A percentile compares a stretch with the other conserved stretches of the same genome.
phyloP scores from a whole-genome alignment of 1,284 basidiomycete species.

The Agaricales sp. region DNA sequence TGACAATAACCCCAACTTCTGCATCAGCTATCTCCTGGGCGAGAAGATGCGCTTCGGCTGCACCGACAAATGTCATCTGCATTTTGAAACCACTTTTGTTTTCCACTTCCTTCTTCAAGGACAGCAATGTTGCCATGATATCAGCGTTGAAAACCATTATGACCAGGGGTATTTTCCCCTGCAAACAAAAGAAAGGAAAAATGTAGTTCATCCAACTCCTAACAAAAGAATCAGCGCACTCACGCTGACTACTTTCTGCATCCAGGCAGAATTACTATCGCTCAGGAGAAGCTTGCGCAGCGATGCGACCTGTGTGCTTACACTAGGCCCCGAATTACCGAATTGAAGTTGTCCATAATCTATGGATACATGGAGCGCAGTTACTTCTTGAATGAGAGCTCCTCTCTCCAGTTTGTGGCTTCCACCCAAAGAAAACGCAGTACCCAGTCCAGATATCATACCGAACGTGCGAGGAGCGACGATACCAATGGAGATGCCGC shows the following conservation, averaged over 20 bases:
- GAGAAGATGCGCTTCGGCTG: slow-evolving; percentile 42
- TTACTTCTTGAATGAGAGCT: slow-evolving; percentile 54
- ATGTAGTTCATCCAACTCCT: too few relatives aligned
- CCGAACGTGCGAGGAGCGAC: slow-evolving; percentile 46
- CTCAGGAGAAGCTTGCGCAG: slow-evolving; percentile 53
- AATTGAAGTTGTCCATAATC: slow-evolving; percentile 1
- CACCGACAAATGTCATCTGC: slow-evolving; percentile 37
- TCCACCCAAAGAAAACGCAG: slow-evolving; percentile 55
- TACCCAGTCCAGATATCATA: slow-evolving; percentile 59
- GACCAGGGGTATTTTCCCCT: slow-evolving; percentile 38
- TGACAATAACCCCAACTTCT: slow-evolving; percentile 44
- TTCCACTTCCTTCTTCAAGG: slow-evolving; percentile 45
- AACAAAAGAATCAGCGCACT: too few relatives aligned
- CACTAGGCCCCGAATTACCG: slow-evolving; percentile 28
- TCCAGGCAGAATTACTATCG: slow-evolving; percentile 27
- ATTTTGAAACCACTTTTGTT: slow-evolving; percentile 20
- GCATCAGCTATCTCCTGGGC: slow-evolving; percentile 43
- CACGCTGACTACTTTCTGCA: slow-evolving; percentile 42
- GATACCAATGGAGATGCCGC: slow-evolving; percentile 50
- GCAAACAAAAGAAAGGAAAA: background rate
- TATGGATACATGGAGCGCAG: slow-evolving; percentile 40
- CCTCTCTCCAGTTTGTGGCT: slow-evolving; percentile 53
- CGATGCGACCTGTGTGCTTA: slow-evolving; percentile 54
- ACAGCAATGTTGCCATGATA: slow-evolving; percentile 44
- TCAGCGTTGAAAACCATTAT: slow-evolving; percentile 54